Conservation (phyloP, 352 stramenopile species). For the Plasmopara halstedii region DNA sequence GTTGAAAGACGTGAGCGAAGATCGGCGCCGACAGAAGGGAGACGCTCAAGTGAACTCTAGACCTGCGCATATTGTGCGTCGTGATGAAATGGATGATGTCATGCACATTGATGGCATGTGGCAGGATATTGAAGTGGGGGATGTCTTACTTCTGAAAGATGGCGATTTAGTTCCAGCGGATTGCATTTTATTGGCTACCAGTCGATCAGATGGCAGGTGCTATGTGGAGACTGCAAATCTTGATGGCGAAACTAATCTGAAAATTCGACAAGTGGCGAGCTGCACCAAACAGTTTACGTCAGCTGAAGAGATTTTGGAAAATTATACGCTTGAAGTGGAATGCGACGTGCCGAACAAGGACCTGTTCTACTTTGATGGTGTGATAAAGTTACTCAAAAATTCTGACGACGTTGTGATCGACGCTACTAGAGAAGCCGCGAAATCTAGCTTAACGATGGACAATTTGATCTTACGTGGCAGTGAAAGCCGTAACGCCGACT, state of each 20-base stretch:
- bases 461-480: constrained; percentile 82
- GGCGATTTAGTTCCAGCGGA: constrained; percentile 78
- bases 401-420: constrained; percentile 5
- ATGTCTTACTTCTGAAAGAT: constrained; percentile 75
- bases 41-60: constrained; percentile 77
- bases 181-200: constrained; percentile 74
- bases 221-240: constrained; percentile 85
- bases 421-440: constrained; percentile 15
- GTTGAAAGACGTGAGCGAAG: constrained; percentile 81
- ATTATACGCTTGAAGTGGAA: constrained; percentile 56
- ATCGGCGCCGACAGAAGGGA: constrained; percentile 69
- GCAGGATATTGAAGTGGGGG: constrained; percentile 81
- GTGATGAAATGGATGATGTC: constrained; percentile 43
- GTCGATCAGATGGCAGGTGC: constrained; percentile 59
- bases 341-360: constrained; percentile 81
- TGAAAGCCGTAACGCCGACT: constrained; percentile 80
- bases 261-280: constrained; percentile 74
- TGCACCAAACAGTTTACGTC: constrained; percentile 71
- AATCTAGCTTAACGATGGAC: constrained; percentile 75
- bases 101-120: constrained; percentile 66
- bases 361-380: constrained; percentile 80
- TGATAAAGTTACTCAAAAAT: constrained; percentile 38
- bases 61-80: constrained; percentile 60
- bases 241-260: constrained; percentile 85
- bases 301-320: constrained; percentile 65